phyloP scores from a whole-genome alignment of 306 rosid species.

The Corylus heterophylla region DNA sequence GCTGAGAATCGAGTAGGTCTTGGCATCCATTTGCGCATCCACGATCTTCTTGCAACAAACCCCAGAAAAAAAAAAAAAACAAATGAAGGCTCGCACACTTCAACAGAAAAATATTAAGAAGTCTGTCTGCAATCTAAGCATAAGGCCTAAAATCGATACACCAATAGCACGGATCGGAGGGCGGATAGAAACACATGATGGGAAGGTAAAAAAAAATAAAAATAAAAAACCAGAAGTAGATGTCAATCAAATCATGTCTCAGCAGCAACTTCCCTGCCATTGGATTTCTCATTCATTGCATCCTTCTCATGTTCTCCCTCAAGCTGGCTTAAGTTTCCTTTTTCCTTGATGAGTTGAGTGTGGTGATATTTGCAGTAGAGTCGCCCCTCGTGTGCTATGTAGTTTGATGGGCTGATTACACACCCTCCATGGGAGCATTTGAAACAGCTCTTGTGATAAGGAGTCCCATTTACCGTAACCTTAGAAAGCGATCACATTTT shows the following conservation, averaged over 20 bases:
- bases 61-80: slow-evolving; percentile 12
- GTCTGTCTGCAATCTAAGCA: slow-evolving; percentile 13
- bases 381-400: slow-evolving; percentile 93
- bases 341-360: slow-evolving; percentile 87
- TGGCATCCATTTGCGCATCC: slow-evolving; percentile 41
- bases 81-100: slow-evolving; percentile 31
- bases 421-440: slow-evolving; percentile 98
- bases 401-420: slow-evolving; percentile 93
- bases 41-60: slow-evolving; percentile 34
- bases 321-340: slow-evolving; percentile 96
- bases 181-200: not conserved
- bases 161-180: not conserved
- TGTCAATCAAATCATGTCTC: slow-evolving; percentile 40
- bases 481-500: slow-evolving; percentile 20
- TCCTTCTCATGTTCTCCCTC: slow-evolving; percentile 75
- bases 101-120: slow-evolving; percentile 21
- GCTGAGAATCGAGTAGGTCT: slow-evolving; percentile 33
- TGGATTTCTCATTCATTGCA: slow-evolving; percentile 33
- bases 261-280: slow-evolving; percentile 54
- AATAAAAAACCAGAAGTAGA: not conserved
- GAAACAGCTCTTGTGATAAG: slow-evolving; percentile 96
- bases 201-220: slow-evolving; percentile 29
- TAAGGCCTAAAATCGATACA: slow-evolving; percentile 15
- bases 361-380: slow-evolving; percentile 99
- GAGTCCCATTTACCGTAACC: slow-evolving; percentile 96